These are phyloP conservation scores for Plenodomus lindquistii DNA, from an alignment of 2,329 filamentous ascomycete species.

Conservation along the genomic window DNA sequence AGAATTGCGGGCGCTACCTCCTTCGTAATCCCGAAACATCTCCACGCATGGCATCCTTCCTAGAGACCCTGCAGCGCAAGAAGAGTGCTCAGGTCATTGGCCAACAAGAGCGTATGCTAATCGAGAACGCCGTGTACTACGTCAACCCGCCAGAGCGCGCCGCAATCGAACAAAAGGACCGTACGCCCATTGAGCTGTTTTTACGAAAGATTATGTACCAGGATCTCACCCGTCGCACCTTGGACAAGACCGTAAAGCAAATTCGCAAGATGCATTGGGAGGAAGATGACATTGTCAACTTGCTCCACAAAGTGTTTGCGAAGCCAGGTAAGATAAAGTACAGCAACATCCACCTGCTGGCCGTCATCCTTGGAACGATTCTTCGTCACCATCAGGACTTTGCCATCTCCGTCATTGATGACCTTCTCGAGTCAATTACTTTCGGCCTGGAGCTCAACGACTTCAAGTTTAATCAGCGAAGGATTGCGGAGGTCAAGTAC, in stretches of 20 bases:
- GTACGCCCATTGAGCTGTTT: slow-evolving; percentile 89
- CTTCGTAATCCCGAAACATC: slow-evolving; percentile 90
- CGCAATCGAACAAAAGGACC: slow-evolving; percentile 94
- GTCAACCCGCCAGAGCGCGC: slow-evolving; percentile 93
- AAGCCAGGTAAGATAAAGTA: slow-evolving; percentile 98
- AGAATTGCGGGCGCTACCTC: slow-evolving; percentile 94
- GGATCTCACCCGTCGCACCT: slow-evolving; percentile 91
- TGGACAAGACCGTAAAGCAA: slow-evolving; percentile 91
- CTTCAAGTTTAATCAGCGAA: slow-evolving; percentile 94
- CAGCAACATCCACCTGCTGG: slow-evolving; percentile 91
- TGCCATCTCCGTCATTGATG: slow-evolving; percentile 88
- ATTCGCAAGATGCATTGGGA: slow-evolving; percentile 98
- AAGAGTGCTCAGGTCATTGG: slow-evolving; percentile 94
- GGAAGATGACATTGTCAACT: slow-evolving; percentile 78
- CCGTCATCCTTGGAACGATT: slow-evolving; percentile 83
- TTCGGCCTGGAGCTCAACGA: slow-evolving; percentile 93
- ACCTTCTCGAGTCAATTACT: slow-evolving; percentile 83
- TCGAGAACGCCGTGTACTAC: slow-evolving; percentile 97
- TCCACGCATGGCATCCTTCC: slow-evolving; percentile 88
- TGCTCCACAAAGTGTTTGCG: slow-evolving; percentile 88
- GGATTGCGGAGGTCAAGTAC: slow-evolving; percentile 95
- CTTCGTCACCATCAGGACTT: slow-evolving; percentile 93
- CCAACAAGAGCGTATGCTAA: slow-evolving; percentile 95
- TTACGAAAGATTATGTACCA: slow-evolving; percentile 90
- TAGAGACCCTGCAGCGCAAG: slow-evolving; percentile 94